These are phyloP conservation scores for Zygosaccharomyces pseudorouxii DNA, from an alignment of 805 yeast species.

Conservation along the genomic window DNA sequence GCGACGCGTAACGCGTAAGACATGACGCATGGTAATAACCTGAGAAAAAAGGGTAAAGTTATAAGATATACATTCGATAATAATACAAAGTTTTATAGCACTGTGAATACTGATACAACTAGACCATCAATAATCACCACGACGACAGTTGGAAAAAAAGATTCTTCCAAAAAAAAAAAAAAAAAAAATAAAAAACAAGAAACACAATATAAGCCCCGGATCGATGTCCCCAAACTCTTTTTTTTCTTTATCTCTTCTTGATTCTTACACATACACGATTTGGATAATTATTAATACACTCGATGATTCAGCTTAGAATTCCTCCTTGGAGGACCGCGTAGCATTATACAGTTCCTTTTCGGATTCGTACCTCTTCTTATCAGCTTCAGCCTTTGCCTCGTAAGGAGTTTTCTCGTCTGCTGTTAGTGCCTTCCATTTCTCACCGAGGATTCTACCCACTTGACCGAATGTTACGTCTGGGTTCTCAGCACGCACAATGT, in stretches of 20 bases:
- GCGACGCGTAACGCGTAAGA: conserved; percentile 7
- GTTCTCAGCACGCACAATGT: conserved; percentile 89
- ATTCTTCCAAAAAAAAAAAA: too few species aligned
- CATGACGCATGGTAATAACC: not conserved
- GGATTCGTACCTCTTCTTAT: conserved; percentile 95
- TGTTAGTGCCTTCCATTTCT: conserved; percentile 88
- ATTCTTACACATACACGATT: not conserved
- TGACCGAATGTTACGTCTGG: conserved; percentile 95
- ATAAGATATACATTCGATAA: not conserved
- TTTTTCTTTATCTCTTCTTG: not conserved
- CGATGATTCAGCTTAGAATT: not conserved
- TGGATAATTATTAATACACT: not conserved
- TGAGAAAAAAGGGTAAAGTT: not conserved
- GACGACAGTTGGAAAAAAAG: too few species aligned
- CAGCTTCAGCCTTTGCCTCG: conserved; percentile 89
- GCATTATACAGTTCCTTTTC: conserved; percentile 83
- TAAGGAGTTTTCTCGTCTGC: conserved; percentile 84
- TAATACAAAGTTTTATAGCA: not conserved
- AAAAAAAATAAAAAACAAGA: not conserved
- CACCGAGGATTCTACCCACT: conserved; percentile 93
- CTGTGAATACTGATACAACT: not conserved
- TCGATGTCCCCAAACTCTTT: not conserved
- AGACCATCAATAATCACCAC: not conserved
- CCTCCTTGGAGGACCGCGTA: conserved; percentile 27
- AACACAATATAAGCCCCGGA: not conserved